Evolutionary conservation across 2,329 filamentous ascomycete species (phyloP), one percentile per base, ranked within the genome.

Genomic region (Fusarium mundagurra): DNA sequence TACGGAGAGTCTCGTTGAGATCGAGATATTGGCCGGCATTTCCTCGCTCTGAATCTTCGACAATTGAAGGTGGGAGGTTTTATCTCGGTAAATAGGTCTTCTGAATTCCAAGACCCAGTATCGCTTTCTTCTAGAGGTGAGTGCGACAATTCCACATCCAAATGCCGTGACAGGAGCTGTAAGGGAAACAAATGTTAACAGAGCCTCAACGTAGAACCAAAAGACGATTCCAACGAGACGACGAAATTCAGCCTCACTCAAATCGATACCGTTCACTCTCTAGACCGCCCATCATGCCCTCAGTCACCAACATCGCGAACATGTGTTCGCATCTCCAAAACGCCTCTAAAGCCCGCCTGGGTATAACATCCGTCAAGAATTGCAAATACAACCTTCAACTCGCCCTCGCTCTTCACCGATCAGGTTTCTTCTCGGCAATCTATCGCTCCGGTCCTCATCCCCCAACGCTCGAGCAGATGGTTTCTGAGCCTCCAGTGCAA

Each of bases 301-400:
- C 83, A 78, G 89, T 98, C 84, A 86, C 89, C 81, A 90, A 92
- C 83, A 89, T 97, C 74, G 88, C 91, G 78, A 87, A 96, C 86
- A 91, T 95, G 84, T 97, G 94, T 88, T 95, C 94, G 76, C 95
- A 98, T 86, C 88, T 98, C 65, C 94, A 96, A 83, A 98, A 98
- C 86, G 94, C 93, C 76, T 93, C 93, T 64, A 91, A 91, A 79
- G 94, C 93, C n/a, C 91, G 92, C 3, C 90, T 98, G 1, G 93
- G 92, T 76, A 87, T 97, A 58, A 98, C 95, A 38, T 97, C 94
- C 13, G 89, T 98, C 72, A 91, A 92, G 51, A 92, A 92, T 85
- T 92, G 90, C 57, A 95, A 95, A 76, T 90, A 95, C 81, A 95
- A 96, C 86, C 91, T 97, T 71, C 86, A 86, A 50, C 86, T 98